Conservation (phyloP, 176 grass and related monocot species). For the Tuctoria greenei region DNA sequence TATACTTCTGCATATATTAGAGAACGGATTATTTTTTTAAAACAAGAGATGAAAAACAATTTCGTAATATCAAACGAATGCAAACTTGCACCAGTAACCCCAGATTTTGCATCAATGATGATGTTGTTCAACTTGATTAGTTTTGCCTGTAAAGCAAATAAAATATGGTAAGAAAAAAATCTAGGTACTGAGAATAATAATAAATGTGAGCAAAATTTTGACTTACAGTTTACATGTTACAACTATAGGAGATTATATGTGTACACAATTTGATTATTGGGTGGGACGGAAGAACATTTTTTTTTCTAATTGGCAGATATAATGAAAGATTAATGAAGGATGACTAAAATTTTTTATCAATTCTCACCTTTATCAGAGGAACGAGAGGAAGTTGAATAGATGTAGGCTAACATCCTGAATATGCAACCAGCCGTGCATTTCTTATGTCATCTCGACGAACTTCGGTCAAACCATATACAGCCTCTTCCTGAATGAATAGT, state of each 20-base stretch:
- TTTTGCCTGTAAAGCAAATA: constrained; percentile 52
- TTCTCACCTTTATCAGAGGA: constrained; percentile 79
- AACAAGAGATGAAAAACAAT: neutral
- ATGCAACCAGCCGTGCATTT: constrained; percentile 79
- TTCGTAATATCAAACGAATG: neutral
- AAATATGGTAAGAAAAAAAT: constrained; percentile 36
- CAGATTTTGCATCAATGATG: constrained; percentile 98
- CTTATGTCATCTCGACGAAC: constrained; percentile 70
- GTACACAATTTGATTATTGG: neutral
- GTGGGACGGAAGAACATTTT: too few species aligned
- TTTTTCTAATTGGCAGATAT: constrained; percentile 12
- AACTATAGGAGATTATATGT: constrained; percentile 5
- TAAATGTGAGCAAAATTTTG: neutral
- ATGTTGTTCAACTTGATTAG: constrained; percentile 81
- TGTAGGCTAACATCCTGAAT: constrained; percentile 96
- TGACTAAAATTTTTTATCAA: neutral
- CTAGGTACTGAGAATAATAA: constrained; percentile 18
- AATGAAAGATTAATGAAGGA: neutral
- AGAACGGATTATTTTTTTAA: constrained; percentile 21
- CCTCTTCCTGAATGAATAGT: constrained; percentile 61
- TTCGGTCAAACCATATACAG: constrained; percentile 94
- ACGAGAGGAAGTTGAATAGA: constrained; percentile 95
- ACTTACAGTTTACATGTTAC: neutral
- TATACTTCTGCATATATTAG: neutral
- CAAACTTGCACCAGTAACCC: constrained; percentile 88